These are phyloP conservation scores for Chamaenerion angustifolium DNA, from an alignment of 345 rosid genomes.

Conservation along the genomic window DNA sequence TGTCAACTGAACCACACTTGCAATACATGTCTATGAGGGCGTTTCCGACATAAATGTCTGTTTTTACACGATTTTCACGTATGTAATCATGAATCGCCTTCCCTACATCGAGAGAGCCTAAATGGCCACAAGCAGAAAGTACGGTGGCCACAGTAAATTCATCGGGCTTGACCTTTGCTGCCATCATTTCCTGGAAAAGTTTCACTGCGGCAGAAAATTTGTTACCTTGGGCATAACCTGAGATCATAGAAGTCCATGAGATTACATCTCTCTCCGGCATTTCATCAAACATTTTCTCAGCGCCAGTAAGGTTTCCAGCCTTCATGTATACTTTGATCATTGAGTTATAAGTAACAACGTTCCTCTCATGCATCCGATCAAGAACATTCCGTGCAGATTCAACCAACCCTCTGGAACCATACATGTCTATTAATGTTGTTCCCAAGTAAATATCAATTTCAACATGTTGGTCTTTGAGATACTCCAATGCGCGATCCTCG, in stretches of 20 bases:
- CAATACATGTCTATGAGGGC: conserved; percentile 48
- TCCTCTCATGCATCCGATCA: conserved; percentile 31
- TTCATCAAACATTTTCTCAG: conserved; percentile 34
- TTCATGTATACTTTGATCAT: conserved; percentile 33
- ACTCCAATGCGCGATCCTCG: conserved; percentile 25
- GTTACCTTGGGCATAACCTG: conserved; percentile 36
- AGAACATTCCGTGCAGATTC: conserved; percentile 27
- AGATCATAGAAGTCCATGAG: conserved; percentile 63
- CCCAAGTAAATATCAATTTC: conserved; percentile 50
- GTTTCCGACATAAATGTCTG: conserved; percentile 34
- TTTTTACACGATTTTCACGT: conserved; percentile 11
- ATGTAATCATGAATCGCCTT: conserved; percentile 29
- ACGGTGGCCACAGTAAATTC: conserved; percentile 43
- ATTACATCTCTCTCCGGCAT: conserved; percentile 47
- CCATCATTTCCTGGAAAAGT: conserved; percentile 46
- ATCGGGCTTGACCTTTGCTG: conserved; percentile 35
- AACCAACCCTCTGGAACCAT: conserved; percentile 36
- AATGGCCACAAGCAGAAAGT: conserved; percentile 52
- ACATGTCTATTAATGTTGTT: conserved; percentile 45
- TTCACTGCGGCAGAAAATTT: conserved; percentile 26
- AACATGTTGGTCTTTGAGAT: conserved; percentile 25
- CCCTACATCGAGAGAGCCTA: conserved; percentile 37
- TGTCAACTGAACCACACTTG: conserved; percentile 40
- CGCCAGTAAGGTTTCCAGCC: conserved; percentile 21
- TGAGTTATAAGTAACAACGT: conserved; percentile 43